A percentile compares a stretch with the other conserved stretches of the same genome.
These are phyloP conservation scores for Morella rubra DNA, from an alignment of 306 rosid genomes.

Conservation along the genomic window DNA sequence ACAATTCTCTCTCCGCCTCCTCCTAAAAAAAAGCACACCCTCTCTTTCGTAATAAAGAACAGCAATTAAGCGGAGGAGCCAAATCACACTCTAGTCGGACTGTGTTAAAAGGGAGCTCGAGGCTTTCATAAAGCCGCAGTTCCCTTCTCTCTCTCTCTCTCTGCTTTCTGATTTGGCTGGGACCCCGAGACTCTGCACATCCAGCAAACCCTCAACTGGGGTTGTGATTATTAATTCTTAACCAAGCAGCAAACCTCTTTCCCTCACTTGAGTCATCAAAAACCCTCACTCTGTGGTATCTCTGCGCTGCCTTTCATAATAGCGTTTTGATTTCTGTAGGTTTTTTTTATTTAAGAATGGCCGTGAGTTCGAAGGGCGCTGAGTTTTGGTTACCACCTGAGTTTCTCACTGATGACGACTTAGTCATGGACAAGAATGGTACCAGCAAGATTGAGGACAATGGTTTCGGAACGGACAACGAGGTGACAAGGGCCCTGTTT, in stretches of 20 bases:
- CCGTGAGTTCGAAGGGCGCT: constrained; percentile 57
- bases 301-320: not conserved
- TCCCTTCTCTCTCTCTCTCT: constrained; percentile 4
- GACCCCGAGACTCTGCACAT: constrained; percentile 17
- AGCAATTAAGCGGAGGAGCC: not conserved
- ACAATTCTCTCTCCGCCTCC: not conserved
- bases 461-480: not conserved
- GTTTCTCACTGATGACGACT: constrained; percentile 65
- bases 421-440: not conserved
- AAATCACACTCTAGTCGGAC: not conserved
- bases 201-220: constrained; percentile 7
- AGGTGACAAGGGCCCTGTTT: constrained; percentile 1
- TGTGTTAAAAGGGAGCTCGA: not conserved
- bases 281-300: not conserved
- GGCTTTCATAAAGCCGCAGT: not conserved
- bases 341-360: constrained; percentile 31
- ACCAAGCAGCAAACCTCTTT: constrained; percentile 17
- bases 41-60: not conserved
- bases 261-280: not conserved
- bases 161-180: constrained; percentile 11
- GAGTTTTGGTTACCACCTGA: constrained; percentile 79
- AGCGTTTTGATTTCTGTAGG: not conserved
- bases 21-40: not conserved
- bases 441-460: not conserved
- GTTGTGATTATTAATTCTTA: constrained; percentile 34